These are phyloP conservation scores for Nicotiana knightiana DNA, from an alignment of 257 asterid genomes.

Conservation along the genomic window DNA sequence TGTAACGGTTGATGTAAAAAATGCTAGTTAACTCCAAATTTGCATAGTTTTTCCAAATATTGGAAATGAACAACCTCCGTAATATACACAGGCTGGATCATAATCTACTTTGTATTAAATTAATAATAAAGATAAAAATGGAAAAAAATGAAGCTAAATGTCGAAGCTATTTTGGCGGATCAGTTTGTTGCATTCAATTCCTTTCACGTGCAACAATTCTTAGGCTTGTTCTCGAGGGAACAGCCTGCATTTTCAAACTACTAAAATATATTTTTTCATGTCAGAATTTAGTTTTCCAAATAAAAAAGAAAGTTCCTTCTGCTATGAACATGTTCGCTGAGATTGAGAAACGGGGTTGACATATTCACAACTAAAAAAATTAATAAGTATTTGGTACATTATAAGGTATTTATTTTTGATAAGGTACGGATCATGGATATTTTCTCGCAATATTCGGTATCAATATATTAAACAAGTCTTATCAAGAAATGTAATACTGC, in stretches of 20 bases:
- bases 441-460: no score
- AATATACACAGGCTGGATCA: neutral
- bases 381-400: neutral
- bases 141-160: neutral
- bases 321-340: slow-evolving; percentile 12
- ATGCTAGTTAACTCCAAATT: neutral
- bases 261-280: neutral
- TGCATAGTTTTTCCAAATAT: neutral
- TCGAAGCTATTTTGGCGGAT: slow-evolving; percentile 11
- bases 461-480: no score
- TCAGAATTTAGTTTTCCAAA: neutral
- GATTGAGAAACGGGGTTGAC: slow-evolving; percentile 10
- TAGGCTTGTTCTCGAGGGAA: neutral
- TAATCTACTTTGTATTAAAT: neutral
- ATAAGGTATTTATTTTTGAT: neutral
- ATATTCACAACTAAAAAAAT: neutral
- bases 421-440: no score
- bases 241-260: neutral
- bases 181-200: slow-evolving; percentile 19
- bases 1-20: neutral
- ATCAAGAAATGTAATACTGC: no score
- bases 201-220: slow-evolving; percentile 20
- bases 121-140: neutral
- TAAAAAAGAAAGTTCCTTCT: neutral
- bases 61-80: neutral